Conservation (phyloP, 2,329 filamentous ascomycete species). For the Metarhizium guizhouense region DNA sequence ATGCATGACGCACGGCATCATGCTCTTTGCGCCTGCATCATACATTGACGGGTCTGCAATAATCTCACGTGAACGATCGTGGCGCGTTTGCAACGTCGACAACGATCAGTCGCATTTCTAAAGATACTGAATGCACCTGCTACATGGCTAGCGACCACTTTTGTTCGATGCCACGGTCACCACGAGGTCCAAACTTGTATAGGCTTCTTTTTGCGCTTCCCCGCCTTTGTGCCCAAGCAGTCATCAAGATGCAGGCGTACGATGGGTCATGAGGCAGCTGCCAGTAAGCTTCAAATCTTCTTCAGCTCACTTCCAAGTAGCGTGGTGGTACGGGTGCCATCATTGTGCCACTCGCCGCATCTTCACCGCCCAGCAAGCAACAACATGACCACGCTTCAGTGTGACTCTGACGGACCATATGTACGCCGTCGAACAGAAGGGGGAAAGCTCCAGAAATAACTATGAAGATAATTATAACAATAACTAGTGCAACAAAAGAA, state of each 20-base stretch:
- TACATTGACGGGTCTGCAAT: background rate
- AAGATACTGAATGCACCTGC: no score
- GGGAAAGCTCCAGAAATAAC: background rate
- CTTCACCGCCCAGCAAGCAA: slow-evolving; percentile 2
- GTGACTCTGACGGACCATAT: background rate
- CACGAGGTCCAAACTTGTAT: background rate
- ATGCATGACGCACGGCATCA: background rate
- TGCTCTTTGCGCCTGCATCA: background rate
- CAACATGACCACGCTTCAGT: slow-evolving; percentile 1
- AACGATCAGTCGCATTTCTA: no score
- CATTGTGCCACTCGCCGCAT: background rate
- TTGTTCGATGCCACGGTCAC: background rate
- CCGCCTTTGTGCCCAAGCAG: background rate
- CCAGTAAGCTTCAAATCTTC: background rate
- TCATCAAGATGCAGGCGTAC: no score
- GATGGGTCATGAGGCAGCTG: background rate
- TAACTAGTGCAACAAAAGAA: background rate
- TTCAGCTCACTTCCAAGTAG: background rate
- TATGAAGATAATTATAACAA: no score
- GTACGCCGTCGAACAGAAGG: background rate
- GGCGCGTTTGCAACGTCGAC: no score
- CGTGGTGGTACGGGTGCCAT: background rate
- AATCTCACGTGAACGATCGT: no score
- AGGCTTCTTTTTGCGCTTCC: background rate
- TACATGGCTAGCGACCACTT: background rate